Conservation (phyloP, 2,329 filamentous ascomycete species). For the Stromatinia cepivora region DNA sequence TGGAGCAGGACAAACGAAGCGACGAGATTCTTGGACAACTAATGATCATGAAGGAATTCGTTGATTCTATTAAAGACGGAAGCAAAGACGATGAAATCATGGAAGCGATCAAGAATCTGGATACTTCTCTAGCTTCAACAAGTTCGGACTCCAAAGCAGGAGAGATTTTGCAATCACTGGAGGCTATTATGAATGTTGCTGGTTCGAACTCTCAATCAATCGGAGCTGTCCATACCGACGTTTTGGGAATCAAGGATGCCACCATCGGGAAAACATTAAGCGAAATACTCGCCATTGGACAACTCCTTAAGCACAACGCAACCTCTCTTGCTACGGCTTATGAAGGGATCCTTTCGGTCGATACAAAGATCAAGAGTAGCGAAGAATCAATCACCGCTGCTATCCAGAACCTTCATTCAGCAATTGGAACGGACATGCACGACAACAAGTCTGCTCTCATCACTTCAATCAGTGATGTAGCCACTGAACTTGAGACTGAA, state of each 20-base stretch:
- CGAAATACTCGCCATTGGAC: constrained; percentile 11
- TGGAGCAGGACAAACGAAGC: constrained; percentile 9
- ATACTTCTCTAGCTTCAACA: not conserved
- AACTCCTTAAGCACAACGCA: constrained; percentile 18
- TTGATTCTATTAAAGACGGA: constrained; percentile 8
- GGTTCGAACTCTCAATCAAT: constrained; percentile 11
- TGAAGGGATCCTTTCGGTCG: constrained; percentile 23
- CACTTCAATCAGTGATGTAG: constrained; percentile 22
- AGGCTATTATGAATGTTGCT: constrained; percentile 9
- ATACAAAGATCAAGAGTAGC: constrained; percentile 24
- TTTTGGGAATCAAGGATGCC: constrained; percentile 20
- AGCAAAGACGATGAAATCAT: constrained; percentile 20
- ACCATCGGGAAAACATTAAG: constrained; percentile 2
- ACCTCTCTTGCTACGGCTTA: constrained; percentile 23
- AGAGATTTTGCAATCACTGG: constrained; percentile 6
- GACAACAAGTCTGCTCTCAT: constrained; percentile 21
- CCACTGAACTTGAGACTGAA: constrained; percentile 26
- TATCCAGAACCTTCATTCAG: constrained; percentile 24
- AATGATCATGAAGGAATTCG: constrained; percentile 1
- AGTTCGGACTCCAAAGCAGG: not conserved
- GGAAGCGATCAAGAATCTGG: constrained; percentile 17
- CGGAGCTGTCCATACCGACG: constrained; percentile 9
- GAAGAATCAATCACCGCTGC: constrained; percentile 24
- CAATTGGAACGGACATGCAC: constrained; percentile 21
- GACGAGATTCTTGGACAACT: constrained; percentile 6